Evolutionary conservation across 176 grass and related monocot species (phyloP).

Genomic region (Bromus sterilis): DNA sequence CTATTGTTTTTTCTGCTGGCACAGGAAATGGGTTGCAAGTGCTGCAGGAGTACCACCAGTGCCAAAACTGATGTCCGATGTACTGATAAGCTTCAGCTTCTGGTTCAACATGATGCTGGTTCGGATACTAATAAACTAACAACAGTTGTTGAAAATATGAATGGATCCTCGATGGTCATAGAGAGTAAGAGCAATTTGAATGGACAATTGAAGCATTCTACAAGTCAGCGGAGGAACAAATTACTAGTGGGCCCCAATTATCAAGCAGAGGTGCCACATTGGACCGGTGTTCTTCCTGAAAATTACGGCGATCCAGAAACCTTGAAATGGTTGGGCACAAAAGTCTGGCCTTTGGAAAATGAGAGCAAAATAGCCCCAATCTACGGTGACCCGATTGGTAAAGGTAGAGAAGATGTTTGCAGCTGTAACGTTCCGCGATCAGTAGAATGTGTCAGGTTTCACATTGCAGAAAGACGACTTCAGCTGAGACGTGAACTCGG

Average conservation of each 20-base stretch:
- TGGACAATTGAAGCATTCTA: slow-evolving; percentile 29
- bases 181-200: background rate
- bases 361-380: background rate
- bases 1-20: background rate
- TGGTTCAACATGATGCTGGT: background rate
- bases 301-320: slow-evolving; percentile 22
- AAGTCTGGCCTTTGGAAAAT: slow-evolving; percentile 40
- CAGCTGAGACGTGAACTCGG: slow-evolving; percentile 50
- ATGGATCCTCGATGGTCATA: background rate
- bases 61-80: background rate
- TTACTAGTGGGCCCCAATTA: slow-evolving; percentile 22
- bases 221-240: slow-evolving; percentile 12
- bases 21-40: slow-evolving; percentile 30
- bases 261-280: slow-evolving; percentile 36
- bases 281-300: background rate
- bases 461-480: slow-evolving; percentile 49
- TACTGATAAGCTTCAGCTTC: slow-evolving; percentile 1
- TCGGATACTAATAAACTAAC: background rate
- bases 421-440: slow-evolving; percentile 31
- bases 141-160: slow-evolving; percentile 4
- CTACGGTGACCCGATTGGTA: slow-evolving; percentile 26
- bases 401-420: slow-evolving; percentile 45
- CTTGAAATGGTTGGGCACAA: slow-evolving; percentile 63
- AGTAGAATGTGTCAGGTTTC: slow-evolving; percentile 67
- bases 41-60: slow-evolving; percentile 9